A percentile compares a stretch with the other conserved stretches of the same genome.
Conservation (phyloP, 257 asterid genomes). For the Paraleonurus japonicus region DNA sequence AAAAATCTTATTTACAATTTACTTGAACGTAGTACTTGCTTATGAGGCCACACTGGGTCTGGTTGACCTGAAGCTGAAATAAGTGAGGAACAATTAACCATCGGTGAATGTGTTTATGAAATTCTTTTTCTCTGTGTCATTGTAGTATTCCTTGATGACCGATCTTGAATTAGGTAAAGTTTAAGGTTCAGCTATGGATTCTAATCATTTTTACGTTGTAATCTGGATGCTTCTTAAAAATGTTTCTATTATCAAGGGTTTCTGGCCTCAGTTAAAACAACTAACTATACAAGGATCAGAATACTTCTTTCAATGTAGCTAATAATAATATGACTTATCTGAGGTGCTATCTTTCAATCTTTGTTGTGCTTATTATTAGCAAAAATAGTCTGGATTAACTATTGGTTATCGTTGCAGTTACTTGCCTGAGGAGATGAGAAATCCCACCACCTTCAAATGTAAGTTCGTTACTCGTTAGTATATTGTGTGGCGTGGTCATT, state of each 20-base stretch:
- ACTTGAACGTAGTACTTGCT: no score
- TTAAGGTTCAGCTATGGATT: neutral
- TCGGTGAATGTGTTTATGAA: no score
- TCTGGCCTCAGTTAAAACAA: neutral
- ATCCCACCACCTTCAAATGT: conserved; percentile 82
- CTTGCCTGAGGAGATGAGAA: conserved; percentile 94
- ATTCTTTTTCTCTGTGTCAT: no score
- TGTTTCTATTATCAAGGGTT: neutral
- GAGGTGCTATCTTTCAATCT: neutral
- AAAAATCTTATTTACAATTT: neutral
- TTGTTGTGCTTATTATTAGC: conserved; percentile 3
- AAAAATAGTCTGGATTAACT: neutral
- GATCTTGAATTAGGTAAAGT: neutral
- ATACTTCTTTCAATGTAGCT: neutral
- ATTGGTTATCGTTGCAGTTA: conserved; percentile 48
- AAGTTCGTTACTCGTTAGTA: conserved; percentile 30
- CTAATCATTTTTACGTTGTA: neutral
- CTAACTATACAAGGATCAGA: neutral
- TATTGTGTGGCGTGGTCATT: no score
- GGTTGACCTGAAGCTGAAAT: no score
- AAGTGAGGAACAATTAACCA: no score
- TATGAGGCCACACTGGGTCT: no score
- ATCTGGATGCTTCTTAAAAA: neutral
- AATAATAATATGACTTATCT: neutral
- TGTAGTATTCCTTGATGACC: neutral